Percentiles rank a stretch among this genome's conserved stretches.
phyloP scores from a whole-genome alignment of 2,329 filamentous ascomycete genomes.

The Teratosphaeria nubilosa region DNA sequence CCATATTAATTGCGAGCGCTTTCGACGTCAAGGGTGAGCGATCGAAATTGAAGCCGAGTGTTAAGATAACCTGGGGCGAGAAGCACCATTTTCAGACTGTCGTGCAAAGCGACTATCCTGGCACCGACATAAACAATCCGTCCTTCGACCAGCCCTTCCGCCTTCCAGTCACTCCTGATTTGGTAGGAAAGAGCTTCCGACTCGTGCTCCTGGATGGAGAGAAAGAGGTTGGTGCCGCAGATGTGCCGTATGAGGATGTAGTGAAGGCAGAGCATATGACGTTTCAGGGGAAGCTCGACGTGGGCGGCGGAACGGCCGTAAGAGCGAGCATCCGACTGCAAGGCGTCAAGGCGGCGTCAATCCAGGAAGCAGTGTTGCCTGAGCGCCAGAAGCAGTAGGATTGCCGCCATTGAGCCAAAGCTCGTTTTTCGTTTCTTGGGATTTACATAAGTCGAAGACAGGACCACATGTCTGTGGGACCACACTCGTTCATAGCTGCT shows the following conservation, averaged over 20 bases:
- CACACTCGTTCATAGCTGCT: too few relatives aligned
- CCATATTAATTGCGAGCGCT: conserved; percentile 35
- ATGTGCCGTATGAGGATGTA: conserved; percentile 29
- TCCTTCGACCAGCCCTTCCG: conserved; percentile 38
- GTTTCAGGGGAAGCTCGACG: conserved; percentile 26
- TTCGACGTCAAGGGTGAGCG: conserved; percentile 34
- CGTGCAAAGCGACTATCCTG: conserved; percentile 34
- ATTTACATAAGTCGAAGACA: too few relatives aligned
- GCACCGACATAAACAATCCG: conserved; percentile 41
- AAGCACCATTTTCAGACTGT: conserved; percentile 33
- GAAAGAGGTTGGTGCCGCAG: conserved; percentile 25
- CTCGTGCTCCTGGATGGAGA: conserved; percentile 29
- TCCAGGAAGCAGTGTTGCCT: conserved; percentile 1
- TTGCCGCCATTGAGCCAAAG: too few relatives aligned
- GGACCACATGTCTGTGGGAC: too few relatives aligned
- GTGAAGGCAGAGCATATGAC: conserved; percentile 23
- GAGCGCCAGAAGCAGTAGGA: conserved; percentile 1
- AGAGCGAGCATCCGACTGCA: conserved; percentile 29
- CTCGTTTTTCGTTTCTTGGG: too few relatives aligned
- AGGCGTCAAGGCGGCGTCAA: conserved; percentile 14
- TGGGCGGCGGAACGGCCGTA: conserved; percentile 27
- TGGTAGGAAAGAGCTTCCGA: conserved; percentile 23
- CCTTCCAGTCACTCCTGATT: conserved; percentile 30
- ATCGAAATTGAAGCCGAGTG: conserved; percentile 36
- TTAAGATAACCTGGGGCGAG: conserved; percentile 35